Evolutionary conservation across 2,329 filamentous ascomycete genomes (phyloP), one percentile per base, ranked within the genome.

Genomic region (Colletotrichum brevisporum): DNA sequence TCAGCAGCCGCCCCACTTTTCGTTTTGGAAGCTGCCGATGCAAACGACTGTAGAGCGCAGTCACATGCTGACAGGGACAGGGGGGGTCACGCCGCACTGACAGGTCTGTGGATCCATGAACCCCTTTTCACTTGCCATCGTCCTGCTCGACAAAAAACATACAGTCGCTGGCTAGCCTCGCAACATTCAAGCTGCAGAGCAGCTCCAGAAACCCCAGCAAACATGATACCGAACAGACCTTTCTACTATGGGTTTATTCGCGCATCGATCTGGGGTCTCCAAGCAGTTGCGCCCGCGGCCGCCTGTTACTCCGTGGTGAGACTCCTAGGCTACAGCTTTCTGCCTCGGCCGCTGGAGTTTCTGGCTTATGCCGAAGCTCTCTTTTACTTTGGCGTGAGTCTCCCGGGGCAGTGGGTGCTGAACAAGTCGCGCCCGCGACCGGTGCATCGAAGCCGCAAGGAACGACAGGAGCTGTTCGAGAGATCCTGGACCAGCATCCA

Each of bases 351-450:
- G 18, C 26, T 52, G 16, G 50, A 52, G 50, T 10, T 52, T 52
- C 50, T 52, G 16, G 9, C 43, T 16, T 47, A 47, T 47, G 43
- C 43, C n/a, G 86, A 88, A 71, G 58, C 71, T 4, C 56, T 81
- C 10, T 88, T 83, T 74, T 82, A 80, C 55, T n/a, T 79, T 1
- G 66, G 78, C 59, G 70, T 86, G 52, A 86, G 83, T 73, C 73
- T 75, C 5, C 85, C 84, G 0, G 82, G 83, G 69, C 78, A 79
- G 26, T 68, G 72, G 18, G 78, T 79, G n/a, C 79, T 86, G 24
- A 73, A 75, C 6, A 66, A 74, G 43, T 47, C 43, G 9, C 6
- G 15, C 27, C 21, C 50, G 27, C 15, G 27, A 26, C 50, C 50
- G 21, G 50, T 36, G 21, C 21, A 26, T 15, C 21, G 21, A 2